Conservation (phyloP, 495 filamentous ascomycete species). For the Aspergillus leporis region DNA sequence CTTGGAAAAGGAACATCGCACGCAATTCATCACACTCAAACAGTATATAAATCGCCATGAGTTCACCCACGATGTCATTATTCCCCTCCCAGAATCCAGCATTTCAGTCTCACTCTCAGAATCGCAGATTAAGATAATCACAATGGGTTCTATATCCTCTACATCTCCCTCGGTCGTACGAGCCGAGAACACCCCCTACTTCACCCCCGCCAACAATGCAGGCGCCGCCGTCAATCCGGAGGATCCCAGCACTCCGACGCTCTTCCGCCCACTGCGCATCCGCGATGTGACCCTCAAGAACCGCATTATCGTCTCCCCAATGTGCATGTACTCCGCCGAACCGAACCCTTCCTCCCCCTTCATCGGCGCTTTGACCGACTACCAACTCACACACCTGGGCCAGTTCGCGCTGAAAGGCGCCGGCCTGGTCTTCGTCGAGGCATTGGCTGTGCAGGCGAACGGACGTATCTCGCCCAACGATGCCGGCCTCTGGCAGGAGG, state of each 20-base stretch:
- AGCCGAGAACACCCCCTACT: constrained; percentile 47
- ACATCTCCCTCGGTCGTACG: constrained; percentile 18
- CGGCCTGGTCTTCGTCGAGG: constrained; percentile 67
- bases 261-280: constrained; percentile 67
- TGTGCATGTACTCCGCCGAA: constrained; percentile 69
- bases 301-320: constrained; percentile 58
- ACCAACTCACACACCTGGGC: constrained; percentile 66
- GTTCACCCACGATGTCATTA: not conserved
- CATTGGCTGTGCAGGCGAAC: constrained; percentile 63
- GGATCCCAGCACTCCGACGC: constrained; percentile 52
- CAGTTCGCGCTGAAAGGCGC: constrained; percentile 63
- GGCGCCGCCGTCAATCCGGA: constrained; percentile 50
- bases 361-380: constrained; percentile 68
- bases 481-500: constrained; percentile 66
- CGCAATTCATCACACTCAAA: not conserved
- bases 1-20: not conserved
- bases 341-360: constrained; percentile 31
- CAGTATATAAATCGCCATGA: not conserved
- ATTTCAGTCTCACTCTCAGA: not conserved
- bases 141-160: constrained; percentile 21
- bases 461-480: constrained; percentile 74
- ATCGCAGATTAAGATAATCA: not conserved
- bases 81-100: not conserved
- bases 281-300: constrained; percentile 71
- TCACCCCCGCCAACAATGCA: constrained; percentile 57